phyloP scores from a whole-genome alignment of 1,284 basidiomycete species.

The Melanopsichium pennsylvanicum region DNA sequence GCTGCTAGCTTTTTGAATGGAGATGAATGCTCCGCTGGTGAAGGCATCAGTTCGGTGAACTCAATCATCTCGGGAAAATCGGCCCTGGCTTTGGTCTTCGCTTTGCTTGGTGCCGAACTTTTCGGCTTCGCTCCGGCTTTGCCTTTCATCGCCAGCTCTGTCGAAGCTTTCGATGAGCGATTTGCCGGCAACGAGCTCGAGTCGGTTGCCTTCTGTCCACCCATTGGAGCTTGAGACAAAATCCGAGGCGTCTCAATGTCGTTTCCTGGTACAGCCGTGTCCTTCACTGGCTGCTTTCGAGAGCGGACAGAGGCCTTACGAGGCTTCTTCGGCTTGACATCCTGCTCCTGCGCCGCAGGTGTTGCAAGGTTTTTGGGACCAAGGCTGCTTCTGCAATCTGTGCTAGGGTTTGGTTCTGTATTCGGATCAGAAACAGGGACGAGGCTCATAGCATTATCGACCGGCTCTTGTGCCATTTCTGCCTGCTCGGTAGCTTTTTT shows the following conservation, averaged over 20 bases:
- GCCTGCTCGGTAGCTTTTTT: conserved; percentile 13
- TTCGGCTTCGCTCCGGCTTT: conserved; percentile 7
- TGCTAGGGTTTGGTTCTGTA: too few relatives aligned
- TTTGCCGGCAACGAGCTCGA: too few relatives aligned
- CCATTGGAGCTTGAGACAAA: not conserved
- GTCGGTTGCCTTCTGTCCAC: not conserved
- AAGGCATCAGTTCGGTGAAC: too few relatives aligned
- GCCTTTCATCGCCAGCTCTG: not conserved
- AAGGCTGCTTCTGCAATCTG: too few relatives aligned
- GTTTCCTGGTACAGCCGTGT: not conserved
- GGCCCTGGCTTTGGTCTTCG: conserved; percentile 3
- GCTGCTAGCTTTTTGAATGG: conserved; percentile 1
- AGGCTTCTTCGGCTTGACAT: not conserved
- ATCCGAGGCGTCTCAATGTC: not conserved
- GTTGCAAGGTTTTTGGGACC: not conserved
- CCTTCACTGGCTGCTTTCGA: conserved; percentile 6
- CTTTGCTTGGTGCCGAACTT: conserved; percentile 9
- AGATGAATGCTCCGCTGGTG: too few relatives aligned
- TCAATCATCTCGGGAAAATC: not conserved
- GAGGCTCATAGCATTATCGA: not conserved
- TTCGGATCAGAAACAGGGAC: too few relatives aligned
- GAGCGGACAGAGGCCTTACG: conserved; percentile 3
- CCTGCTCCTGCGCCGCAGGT: not conserved
- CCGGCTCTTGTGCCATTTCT: conserved; percentile 1
- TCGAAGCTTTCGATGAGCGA: too few relatives aligned